Percentiles rank a stretch among this genome's conserved stretches.
Evolutionary conservation across 805 yeast genomes (phyloP).

Genomic region (Ogataea degrootiae): DNA sequence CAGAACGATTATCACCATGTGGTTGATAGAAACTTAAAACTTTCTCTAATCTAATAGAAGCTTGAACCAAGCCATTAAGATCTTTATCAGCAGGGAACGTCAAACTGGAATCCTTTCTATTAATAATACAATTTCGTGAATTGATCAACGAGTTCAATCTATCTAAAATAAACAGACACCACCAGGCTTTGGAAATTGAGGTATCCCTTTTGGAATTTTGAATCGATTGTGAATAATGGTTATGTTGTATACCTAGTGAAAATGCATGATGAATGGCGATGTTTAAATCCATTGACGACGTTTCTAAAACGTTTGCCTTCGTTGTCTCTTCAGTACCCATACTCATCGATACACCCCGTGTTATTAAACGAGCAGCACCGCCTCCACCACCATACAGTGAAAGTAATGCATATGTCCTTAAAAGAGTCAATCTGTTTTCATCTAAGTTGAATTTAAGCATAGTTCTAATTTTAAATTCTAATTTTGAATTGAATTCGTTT

Average conservation of each 20-base stretch:
- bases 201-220: constrained; percentile 14
- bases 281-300: constrained; percentile 32
- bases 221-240: constrained; percentile 10
- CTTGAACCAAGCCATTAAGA: constrained; percentile 29
- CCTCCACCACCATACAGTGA: constrained; percentile 36
- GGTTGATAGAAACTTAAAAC: constrained; percentile 37
- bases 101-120: constrained; percentile 35
- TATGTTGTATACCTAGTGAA: constrained; percentile 35
- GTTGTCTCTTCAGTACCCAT: constrained; percentile 6
- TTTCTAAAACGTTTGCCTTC: constrained; percentile 20
- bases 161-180: constrained; percentile 37
- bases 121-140: constrained; percentile 34
- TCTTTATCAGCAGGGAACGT: constrained; percentile 24
- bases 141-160: constrained; percentile 35
- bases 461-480: constrained; percentile 30
- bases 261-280: constrained; percentile 36
- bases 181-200: constrained; percentile 30
- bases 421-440: constrained; percentile 33
- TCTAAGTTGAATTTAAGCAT: constrained; percentile 35
- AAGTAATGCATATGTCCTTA: constrained; percentile 32
- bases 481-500: constrained; percentile 24
- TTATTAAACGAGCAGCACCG: constrained; percentile 1
- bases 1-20: constrained; percentile 20
- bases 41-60: constrained; percentile 30
- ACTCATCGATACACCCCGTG: background rate